Percentiles rank a stretch among this genome's conserved stretches.
Conservation (phyloP, 495 filamentous ascomycete species). For the Tuber microsphaerosporum region DNA sequence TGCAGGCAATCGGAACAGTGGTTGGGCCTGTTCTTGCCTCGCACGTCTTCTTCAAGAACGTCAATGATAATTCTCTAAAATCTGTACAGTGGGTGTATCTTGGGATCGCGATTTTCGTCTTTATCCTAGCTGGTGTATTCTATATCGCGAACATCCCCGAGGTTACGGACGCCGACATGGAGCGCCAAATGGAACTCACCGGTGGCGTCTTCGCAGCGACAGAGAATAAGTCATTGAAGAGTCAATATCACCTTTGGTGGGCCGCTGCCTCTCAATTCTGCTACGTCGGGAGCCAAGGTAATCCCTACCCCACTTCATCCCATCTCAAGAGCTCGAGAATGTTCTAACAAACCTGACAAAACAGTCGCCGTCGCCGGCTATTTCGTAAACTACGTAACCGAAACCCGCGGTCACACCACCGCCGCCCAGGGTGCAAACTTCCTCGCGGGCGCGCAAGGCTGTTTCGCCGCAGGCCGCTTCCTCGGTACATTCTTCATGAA, state of each 20-base stretch:
- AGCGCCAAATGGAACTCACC: conserved; percentile 47
- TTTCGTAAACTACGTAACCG: conserved; percentile 57
- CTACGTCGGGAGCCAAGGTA: conserved; percentile 61
- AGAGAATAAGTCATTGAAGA: conserved; percentile 51
- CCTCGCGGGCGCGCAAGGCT: conserved; percentile 51
- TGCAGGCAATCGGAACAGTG: conserved; percentile 61
- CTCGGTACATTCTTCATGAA: conserved; percentile 50
- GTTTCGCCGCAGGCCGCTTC: conserved; percentile 54
- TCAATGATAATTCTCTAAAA: conserved; percentile 48
- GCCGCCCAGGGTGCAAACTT: conserved; percentile 49
- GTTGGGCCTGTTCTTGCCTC: conserved; percentile 61
- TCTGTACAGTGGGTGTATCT: conserved; percentile 72
- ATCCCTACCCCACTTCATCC: conserved; percentile 5
- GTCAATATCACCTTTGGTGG: conserved; percentile 62
- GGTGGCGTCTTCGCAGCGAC: conserved; percentile 38
- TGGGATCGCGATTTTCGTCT: conserved; percentile 63
- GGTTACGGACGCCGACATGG: conserved; percentile 69
- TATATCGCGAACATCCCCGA: conserved; percentile 60
- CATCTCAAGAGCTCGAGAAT: background rate
- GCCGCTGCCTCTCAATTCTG: conserved; percentile 63
- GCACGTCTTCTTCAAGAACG: conserved; percentile 60
- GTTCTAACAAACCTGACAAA: background rate
- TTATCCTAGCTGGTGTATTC: conserved; percentile 58
- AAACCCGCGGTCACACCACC: conserved; percentile 47
- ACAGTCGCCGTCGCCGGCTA: conserved; percentile 50